Percentiles rank a stretch among this genome's conserved stretches.
Conservation (phyloP, 179 eudicot genomes). For the Spinacia oleracea region DNA sequence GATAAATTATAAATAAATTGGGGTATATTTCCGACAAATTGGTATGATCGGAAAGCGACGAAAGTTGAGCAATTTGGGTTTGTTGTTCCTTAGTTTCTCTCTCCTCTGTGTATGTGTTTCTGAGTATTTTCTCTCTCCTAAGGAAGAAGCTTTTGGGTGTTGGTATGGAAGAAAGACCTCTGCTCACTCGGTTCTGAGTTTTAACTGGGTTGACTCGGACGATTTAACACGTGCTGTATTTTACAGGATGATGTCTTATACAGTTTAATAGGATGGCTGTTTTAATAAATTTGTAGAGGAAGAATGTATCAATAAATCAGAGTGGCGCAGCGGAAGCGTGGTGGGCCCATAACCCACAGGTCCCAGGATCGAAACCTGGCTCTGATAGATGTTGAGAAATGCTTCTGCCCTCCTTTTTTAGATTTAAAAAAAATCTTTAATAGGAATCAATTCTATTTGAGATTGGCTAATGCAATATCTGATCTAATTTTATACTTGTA, state of each 20-base stretch:
- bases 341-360: constrained; percentile 25
- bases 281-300: rapidly evolving
- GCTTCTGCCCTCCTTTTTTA: background rate
- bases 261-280: background rate
- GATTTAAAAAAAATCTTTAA: no score
- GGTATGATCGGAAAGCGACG: background rate
- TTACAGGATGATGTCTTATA: background rate
- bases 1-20: background rate
- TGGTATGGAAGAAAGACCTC: constrained; percentile 7
- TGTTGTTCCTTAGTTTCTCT: background rate
- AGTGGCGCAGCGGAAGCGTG: constrained; percentile 24
- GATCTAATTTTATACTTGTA: no score
- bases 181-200: constrained; percentile 20
- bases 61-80: background rate
- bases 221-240: constrained; percentile 16
- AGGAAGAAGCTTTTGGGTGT: background rate
- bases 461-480: no score
- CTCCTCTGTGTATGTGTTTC: background rate
- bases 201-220: constrained; percentile 20
- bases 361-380: constrained; percentile 24
- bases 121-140: constrained; percentile 6
- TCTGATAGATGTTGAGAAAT: constrained; percentile 10
- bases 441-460: no score
- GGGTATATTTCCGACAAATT: background rate
- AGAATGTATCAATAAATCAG: background rate